Base-by-base conservation (phyloP, 331 rosid genomes). In the Cydonia oblonga region DNA sequence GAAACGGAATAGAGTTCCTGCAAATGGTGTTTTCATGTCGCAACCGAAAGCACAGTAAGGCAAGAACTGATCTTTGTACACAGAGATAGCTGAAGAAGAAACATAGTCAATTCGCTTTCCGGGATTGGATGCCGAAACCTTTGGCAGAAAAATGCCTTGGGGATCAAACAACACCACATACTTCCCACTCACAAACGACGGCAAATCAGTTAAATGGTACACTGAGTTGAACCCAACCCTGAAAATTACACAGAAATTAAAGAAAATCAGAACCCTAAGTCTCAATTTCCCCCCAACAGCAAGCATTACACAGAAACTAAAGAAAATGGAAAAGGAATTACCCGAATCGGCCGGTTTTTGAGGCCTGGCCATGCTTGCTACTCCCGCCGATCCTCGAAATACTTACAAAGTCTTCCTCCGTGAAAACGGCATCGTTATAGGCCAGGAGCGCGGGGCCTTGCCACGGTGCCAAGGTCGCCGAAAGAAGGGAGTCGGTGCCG, bases 151-250 rank as follows among this genome's bases (percentile, higher is more conserved):
- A 78, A 81, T 81, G 33, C 97, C 88, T 87, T 93, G 98, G 76
- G 98, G 98, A 83, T 93, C 98, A 83, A 93, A 93, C 64, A 93
- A 73, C 64, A 93, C 97, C 78, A 91, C 91, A 25, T 87, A 84
- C 53, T 93, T 93, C 65, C 96, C 97, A 77, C 98, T 93, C 77
- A 93, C 98, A 81, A 93, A 93, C 15, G 98, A 93, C 30, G 98
- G 98, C 75, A 93, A 90, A 85, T 93, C 98, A 28, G 98, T 93
- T 80, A 93, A 83, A 83, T 93, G 98, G 84, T 93, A 93, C 66
- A 93, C 98, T 6, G 98, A 93, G 84, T 93, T 93, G 95, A 93
- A 93, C 76, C 98, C 98, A 66, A 93, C 96, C 87, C 98, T 93
- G 75, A 60, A 25, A 60, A 60, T 60, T 25, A 13, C 35, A 60